Evolutionary conservation across 768 basidiomycete species (phyloP).

Genomic region (Mycena floridula): DNA sequence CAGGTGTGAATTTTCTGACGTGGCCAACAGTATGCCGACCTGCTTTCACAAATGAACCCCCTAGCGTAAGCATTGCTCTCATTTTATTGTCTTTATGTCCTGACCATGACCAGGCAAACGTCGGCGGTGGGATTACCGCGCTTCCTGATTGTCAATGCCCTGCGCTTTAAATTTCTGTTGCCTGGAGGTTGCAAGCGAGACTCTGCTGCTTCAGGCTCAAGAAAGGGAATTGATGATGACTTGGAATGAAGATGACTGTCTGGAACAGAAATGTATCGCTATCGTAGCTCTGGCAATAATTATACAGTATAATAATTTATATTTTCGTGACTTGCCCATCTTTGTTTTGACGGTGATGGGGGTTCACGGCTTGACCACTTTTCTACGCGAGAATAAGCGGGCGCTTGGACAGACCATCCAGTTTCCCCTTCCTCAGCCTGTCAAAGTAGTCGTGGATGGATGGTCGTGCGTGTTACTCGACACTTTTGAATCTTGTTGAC

Average conservation of each 20-base stretch:
- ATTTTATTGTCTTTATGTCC: not conserved
- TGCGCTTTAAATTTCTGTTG: conserved; percentile 43
- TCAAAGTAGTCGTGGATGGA: conserved; percentile 69
- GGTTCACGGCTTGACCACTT: conserved; percentile 47
- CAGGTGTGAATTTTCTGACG: not conserved
- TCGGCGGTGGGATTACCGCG: conserved; percentile 49
- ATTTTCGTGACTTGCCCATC: too few species aligned
- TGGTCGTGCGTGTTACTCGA: conserved; percentile 67
- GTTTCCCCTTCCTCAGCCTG: conserved; percentile 16
- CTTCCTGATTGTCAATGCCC: conserved; percentile 45
- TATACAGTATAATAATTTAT: too few species aligned
- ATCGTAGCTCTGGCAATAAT: too few species aligned
- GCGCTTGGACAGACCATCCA: conserved; percentile 28
- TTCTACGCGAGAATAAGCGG: conserved; percentile 43
- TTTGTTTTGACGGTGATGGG: too few species aligned
- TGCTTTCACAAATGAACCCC: conserved; percentile 46
- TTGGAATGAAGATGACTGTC: conserved; percentile 4
- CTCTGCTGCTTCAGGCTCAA: not conserved
- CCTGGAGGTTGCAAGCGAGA: conserved; percentile 48
- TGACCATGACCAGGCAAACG: conserved; percentile 20
- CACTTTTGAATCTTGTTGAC: conserved; percentile 6
- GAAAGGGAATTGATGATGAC: conserved; percentile 1
- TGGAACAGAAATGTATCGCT: too few species aligned
- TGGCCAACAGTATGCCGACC: conserved; percentile 38
- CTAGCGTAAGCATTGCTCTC: conserved; percentile 36